These are phyloP conservation scores for Penicillium crustosum DNA, from an alignment of 2,329 filamentous ascomycete species.

Conservation along the genomic window DNA sequence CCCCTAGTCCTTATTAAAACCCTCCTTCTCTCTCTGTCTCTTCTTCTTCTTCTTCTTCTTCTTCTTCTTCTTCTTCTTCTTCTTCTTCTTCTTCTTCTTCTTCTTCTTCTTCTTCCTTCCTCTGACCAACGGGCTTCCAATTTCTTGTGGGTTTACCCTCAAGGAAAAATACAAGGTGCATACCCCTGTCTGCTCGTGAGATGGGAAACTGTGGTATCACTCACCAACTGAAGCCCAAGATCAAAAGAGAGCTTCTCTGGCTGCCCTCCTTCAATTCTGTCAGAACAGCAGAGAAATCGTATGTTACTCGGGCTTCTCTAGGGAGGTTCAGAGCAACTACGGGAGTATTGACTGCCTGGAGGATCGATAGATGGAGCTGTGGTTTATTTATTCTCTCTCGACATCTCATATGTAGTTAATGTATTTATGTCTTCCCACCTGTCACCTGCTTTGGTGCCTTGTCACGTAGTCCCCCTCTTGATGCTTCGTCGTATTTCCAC, in stretches of 20 bases:
- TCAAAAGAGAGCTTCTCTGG: constrained; percentile 12
- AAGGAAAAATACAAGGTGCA: constrained; percentile 1
- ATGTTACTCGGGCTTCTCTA: background rate
- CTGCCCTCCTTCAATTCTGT: constrained; percentile 1
- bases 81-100: background rate
- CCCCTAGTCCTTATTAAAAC: background rate
- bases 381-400: constrained; percentile 13
- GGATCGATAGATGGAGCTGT: constrained; percentile 3
- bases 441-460: background rate
- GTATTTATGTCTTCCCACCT: background rate
- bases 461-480: background rate
- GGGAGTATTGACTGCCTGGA: constrained; percentile 2
- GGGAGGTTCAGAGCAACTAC: constrained; percentile 8
- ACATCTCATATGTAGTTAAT: background rate
- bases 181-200: constrained; percentile 1
- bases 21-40: background rate
- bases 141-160: background rate
- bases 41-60: background rate
- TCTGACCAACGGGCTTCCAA: constrained; percentile 4
- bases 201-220: constrained; percentile 7
- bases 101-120: background rate
- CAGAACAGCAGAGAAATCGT: background rate
- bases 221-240: constrained; percentile 8
- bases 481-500: background rate
- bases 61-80: no score